These are phyloP conservation scores for Fusarium sp. DNA, from an alignment of 2,329 filamentous ascomycete species.

Conservation along the genomic window DNA sequence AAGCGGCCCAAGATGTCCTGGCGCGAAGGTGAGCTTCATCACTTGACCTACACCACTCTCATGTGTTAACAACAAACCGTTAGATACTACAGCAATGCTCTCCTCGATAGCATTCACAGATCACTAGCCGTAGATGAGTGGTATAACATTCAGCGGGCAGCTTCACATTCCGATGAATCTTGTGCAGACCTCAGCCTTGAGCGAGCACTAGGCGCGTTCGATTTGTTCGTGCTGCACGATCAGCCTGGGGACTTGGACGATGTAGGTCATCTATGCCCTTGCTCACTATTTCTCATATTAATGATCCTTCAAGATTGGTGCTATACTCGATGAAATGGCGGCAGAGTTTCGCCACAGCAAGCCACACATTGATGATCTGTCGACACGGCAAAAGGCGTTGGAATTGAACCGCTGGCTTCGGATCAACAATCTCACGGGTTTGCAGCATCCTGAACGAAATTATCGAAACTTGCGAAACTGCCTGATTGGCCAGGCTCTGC, in stretches of 20 bases:
- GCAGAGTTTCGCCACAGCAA: constrained; percentile 62
- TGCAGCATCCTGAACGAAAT: constrained; percentile 68
- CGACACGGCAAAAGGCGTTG: constrained; percentile 73
- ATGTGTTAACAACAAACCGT: constrained; percentile 6
- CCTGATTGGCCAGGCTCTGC: constrained; percentile 83
- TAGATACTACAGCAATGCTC: constrained; percentile 78
- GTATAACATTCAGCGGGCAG: constrained; percentile 55
- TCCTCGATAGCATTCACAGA: constrained; percentile 83
- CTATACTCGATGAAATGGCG: constrained; percentile 72
- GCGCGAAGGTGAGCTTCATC: constrained; percentile 68
- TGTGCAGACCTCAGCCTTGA: constrained; percentile 66
- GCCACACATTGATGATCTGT: constrained; percentile 62
- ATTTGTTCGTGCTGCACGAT: constrained; percentile 85
- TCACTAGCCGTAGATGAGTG: constrained; percentile 81
- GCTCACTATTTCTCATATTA: constrained; percentile 8
- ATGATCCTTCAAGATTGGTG: constrained; percentile 59
- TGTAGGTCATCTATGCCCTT: constrained; percentile 54
- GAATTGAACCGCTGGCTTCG: constrained; percentile 75
- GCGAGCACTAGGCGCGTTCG: constrained; percentile 80
- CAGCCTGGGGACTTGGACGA: constrained; percentile 77
- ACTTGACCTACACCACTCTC: constrained; percentile 41
- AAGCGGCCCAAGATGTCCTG: constrained; percentile 75
- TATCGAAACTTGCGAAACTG: constrained; percentile 88
- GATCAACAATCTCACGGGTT: constrained; percentile 72
- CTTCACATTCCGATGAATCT: constrained; percentile 25